Evolutionary conservation across 2,329 filamentous ascomycete genomes (phyloP).

Genomic region (Huntiella savannae): DNA sequence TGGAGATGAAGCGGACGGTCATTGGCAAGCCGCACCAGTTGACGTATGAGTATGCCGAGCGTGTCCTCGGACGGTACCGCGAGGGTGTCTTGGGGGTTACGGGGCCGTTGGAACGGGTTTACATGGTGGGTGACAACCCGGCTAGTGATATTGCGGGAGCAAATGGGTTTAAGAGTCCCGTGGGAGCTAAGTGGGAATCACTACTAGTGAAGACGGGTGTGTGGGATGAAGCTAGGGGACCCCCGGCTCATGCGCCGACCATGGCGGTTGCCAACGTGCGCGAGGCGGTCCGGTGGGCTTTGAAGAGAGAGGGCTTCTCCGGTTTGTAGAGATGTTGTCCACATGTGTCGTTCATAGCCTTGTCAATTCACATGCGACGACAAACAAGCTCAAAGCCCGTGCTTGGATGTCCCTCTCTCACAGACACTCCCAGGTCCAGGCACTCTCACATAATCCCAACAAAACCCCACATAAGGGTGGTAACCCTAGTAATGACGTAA

Average conservation of each 20-base stretch:
- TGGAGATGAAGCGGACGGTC: slow-evolving; percentile 40
- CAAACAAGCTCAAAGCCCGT: no score
- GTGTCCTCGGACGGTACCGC: slow-evolving; percentile 45
- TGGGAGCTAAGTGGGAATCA: slow-evolving; percentile 56
- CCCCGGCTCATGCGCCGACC: slow-evolving; percentile 41
- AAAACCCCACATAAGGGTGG: no score
- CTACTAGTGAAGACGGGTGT: slow-evolving; percentile 69
- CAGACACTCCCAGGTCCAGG: no score
- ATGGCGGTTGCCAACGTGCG: slow-evolving; percentile 55
- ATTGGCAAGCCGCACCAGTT: slow-evolving; percentile 66
- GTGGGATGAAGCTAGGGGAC: slow-evolving; percentile 28
- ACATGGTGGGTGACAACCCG: slow-evolving; percentile 87
- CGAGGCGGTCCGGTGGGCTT: slow-evolving; percentile 58
- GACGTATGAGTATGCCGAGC: slow-evolving; percentile 75
- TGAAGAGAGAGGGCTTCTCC: slow-evolving; percentile 34
- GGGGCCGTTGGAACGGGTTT: slow-evolving; percentile 49
- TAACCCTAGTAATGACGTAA: no score
- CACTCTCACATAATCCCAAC: no score
- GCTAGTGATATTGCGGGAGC: slow-evolving; percentile 82
- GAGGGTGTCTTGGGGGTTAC: slow-evolving; percentile 14
- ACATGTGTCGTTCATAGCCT: no score
- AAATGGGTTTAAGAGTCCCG: slow-evolving; percentile 49
- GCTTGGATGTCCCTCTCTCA: no score
- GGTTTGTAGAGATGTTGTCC: slow-evolving; percentile 16
- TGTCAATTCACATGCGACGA: no score